Conservation (phyloP, 2,329 filamentous ascomycete species). For the Fusarium beomiforme region DNA sequence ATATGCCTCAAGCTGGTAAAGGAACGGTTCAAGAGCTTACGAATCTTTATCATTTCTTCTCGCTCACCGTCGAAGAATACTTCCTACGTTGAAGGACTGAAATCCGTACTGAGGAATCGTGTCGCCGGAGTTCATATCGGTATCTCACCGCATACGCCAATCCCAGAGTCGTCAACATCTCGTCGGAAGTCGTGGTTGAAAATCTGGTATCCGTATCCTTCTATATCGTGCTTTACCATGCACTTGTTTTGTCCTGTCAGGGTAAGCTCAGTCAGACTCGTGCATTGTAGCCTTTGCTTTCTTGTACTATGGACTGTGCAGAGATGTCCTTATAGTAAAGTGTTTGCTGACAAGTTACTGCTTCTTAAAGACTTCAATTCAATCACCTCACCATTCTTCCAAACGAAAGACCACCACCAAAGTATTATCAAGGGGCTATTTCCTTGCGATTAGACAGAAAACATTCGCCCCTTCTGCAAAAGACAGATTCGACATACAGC, state of each 20-base stretch:
- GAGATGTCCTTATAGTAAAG: neutral
- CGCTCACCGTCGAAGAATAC: neutral
- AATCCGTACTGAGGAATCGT: neutral
- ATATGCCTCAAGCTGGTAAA: neutral
- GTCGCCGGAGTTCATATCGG: constrained; percentile 1
- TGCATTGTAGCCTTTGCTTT: neutral
- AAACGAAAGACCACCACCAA: no score
- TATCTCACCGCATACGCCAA: constrained; percentile 16
- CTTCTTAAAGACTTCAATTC: neutral
- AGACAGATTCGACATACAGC: neutral
- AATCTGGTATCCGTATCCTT: no score
- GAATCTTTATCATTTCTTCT: constrained; percentile 5
- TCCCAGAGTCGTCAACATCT: constrained; percentile 6
- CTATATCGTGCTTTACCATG: no score
- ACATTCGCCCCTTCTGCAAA: neutral
- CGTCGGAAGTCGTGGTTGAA: no score
- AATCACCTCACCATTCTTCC: neutral
- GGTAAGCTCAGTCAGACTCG: no score
- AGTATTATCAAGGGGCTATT: neutral
- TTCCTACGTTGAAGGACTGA: neutral
- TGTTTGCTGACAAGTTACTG: no score
- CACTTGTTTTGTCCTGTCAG: no score
- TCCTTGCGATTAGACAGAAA: no score
- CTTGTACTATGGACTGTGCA: neutral
- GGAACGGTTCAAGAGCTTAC: neutral